Conservation (phyloP, 176 grass and related monocot genomes). For the Ensete glaucum region DNA sequence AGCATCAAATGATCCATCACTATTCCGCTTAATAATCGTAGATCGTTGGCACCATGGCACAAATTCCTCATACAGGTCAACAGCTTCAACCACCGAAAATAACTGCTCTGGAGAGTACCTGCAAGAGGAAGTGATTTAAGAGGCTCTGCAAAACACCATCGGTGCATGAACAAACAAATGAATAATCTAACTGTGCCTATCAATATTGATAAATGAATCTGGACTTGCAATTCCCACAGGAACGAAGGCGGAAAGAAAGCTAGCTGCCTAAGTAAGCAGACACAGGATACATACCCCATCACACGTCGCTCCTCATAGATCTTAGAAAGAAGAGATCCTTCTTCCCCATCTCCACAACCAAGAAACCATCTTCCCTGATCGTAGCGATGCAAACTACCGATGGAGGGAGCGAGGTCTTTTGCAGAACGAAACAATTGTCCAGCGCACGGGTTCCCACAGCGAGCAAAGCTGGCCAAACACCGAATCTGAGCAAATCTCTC, state of each 20-base stretch:
- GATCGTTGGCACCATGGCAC: constrained; percentile 93
- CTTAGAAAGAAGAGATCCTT: constrained; percentile 74
- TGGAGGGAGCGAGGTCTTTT: background rate
- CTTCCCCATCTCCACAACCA: constrained; percentile 81
- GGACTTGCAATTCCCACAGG: background rate
- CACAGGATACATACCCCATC: constrained; percentile 46
- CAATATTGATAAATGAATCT: background rate
- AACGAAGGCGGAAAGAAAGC: too few relatives aligned
- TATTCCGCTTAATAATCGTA: constrained; percentile 45
- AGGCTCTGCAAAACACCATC: background rate
- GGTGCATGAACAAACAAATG: background rate
- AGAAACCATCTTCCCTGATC: constrained; percentile 65
- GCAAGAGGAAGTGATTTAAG: background rate
- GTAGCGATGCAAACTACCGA: constrained; percentile 20
- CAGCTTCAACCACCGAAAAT: constrained; percentile 62
- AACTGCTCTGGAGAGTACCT: constrained; percentile 85
- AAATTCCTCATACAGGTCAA: constrained; percentile 93
- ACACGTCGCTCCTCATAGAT: constrained; percentile 73
- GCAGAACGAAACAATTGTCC: constrained; percentile 20
- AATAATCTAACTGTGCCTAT: background rate
- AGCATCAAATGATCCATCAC: constrained; percentile 62
- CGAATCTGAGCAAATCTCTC: constrained; percentile 50
- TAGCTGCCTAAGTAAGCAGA: background rate
- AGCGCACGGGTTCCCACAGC: constrained; percentile 22
- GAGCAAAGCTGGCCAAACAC: constrained; percentile 29